A percentile compares a stretch with the other conserved stretches of the same genome.
Conservation (phyloP, 805 yeast species). For the Wickerhamiella siamensis region DNA sequence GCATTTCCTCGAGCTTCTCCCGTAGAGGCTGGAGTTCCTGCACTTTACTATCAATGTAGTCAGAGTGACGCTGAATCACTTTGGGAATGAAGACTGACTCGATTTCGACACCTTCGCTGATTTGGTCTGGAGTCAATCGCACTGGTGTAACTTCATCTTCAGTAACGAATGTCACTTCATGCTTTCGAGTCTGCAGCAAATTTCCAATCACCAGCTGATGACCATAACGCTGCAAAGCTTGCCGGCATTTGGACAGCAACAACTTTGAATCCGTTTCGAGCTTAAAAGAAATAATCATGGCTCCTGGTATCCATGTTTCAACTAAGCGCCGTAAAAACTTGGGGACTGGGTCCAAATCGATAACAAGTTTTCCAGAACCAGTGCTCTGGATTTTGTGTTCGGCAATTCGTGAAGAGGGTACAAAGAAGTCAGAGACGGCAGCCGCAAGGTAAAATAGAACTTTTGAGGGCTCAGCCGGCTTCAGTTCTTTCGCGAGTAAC, state of each 20-base stretch:
- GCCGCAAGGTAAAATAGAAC: slow-evolving; percentile 87
- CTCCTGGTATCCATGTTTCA: slow-evolving; percentile 87
- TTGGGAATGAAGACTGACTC: slow-evolving; percentile 72
- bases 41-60: slow-evolving; percentile 35
- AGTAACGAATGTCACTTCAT: slow-evolving; percentile 74
- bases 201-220: slow-evolving; percentile 95
- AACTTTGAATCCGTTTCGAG: slow-evolving; percentile 73
- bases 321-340: slow-evolving; percentile 79
- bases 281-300: slow-evolving; percentile 89
- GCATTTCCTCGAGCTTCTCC: background rate
- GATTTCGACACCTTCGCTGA: slow-evolving; percentile 38
- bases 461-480: slow-evolving; percentile 32
- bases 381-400: slow-evolving; percentile 91
- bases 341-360: slow-evolving; percentile 90
- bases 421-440: slow-evolving; percentile 92
- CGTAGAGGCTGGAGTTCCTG: background rate
- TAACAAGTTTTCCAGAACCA: slow-evolving; percentile 48
- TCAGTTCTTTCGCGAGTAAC: slow-evolving; percentile 45
- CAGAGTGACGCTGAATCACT: slow-evolving; percentile 47
- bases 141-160: slow-evolving; percentile 24
- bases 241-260: slow-evolving; percentile 57
- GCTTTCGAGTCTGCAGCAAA: slow-evolving; percentile 72
- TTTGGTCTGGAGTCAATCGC: slow-evolving; percentile 30
- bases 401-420: slow-evolving; percentile 73
- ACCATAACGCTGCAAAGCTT: slow-evolving; percentile 69